phyloP scores from a whole-genome alignment of 2,329 filamentous ascomycete species.

The Monosporascus cannonballus region DNA sequence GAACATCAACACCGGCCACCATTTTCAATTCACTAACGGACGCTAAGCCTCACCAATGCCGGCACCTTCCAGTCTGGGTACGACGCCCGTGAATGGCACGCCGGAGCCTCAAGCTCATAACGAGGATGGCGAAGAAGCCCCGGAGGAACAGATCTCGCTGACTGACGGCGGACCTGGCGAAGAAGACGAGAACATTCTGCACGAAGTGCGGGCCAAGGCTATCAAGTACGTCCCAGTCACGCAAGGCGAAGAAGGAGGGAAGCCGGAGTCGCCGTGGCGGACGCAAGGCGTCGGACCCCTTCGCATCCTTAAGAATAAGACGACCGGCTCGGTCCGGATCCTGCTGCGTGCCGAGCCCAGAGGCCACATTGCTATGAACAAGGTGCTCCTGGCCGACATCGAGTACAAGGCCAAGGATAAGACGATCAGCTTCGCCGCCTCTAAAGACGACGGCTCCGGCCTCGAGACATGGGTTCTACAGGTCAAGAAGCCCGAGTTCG shows the following conservation, averaged over 20 bases:
- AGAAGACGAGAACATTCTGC: slow-evolving; percentile 63
- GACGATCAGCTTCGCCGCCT: slow-evolving; percentile 53
- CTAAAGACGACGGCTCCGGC: slow-evolving; percentile 50
- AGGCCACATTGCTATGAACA: slow-evolving; percentile 69
- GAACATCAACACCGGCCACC: background rate
- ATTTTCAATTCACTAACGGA: slow-evolving; percentile 5
- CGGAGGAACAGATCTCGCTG: slow-evolving; percentile 65
- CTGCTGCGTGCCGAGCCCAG: slow-evolving; percentile 69
- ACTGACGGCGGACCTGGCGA: slow-evolving; percentile 61
- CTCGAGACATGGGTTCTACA: slow-evolving; percentile 67
- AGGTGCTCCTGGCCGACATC: slow-evolving; percentile 53
- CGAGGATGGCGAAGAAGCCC: slow-evolving; percentile 43
- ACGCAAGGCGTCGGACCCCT: slow-evolving; percentile 66
- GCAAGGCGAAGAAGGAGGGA: slow-evolving; percentile 40
- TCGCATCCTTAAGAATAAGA: slow-evolving; percentile 68
- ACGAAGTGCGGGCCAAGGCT: slow-evolving; percentile 67
- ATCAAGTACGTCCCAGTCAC: slow-evolving; percentile 50
- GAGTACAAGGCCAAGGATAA: slow-evolving; percentile 57
- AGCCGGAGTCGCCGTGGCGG: slow-evolving; percentile 56
- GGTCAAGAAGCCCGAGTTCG: slow-evolving; percentile 51
- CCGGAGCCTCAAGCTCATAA: slow-evolving; percentile 47
- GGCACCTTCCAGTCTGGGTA: slow-evolving; percentile 55
- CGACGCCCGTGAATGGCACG: slow-evolving; percentile 52
- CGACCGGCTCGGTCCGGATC: slow-evolving; percentile 59
- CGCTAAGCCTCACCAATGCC: slow-evolving; percentile 35